These are phyloP conservation scores for Baudoinia panamericana DNA, from an alignment of 495 filamentous ascomycete genomes.

Conservation along the genomic window DNA sequence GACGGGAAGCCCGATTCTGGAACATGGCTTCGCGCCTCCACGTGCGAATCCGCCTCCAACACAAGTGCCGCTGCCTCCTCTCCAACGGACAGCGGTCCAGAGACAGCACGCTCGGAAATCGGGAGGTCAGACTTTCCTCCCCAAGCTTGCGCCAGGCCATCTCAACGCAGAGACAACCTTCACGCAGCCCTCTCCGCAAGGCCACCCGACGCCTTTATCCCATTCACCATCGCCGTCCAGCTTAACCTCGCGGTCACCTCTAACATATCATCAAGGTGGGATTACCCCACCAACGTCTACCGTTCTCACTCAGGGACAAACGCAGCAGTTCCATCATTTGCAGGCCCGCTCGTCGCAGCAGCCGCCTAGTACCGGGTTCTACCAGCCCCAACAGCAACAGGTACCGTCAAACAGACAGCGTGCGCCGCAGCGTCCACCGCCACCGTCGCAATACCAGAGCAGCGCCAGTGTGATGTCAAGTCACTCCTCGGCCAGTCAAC, in stretches of 20 bases:
- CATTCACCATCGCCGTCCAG: constrained; percentile 64
- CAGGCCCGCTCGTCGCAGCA: constrained; percentile 15
- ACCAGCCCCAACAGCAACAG: constrained; percentile 27
- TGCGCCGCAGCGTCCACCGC: constrained; percentile 24
- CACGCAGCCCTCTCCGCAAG: constrained; percentile 28
- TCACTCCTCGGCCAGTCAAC: constrained; percentile 20
- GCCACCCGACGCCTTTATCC: constrained; percentile 67
- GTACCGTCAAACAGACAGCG: constrained; percentile 23
- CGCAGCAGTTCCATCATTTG: constrained; percentile 30
- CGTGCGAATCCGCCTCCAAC: constrained; percentile 40
- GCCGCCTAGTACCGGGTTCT: constrained; percentile 25
- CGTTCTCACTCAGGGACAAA: constrained; percentile 37
- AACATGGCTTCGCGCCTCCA: constrained; percentile 47
- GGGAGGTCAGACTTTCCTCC: constrained; percentile 48
- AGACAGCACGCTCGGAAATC: constrained; percentile 57
- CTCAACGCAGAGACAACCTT: constrained; percentile 24
- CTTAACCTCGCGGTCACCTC: constrained; percentile 48
- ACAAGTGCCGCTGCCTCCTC: constrained; percentile 37
- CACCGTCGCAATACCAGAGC: constrained; percentile 21
- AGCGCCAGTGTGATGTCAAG: constrained; percentile 23
- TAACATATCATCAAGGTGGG: constrained; percentile 53
- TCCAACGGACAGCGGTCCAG: constrained; percentile 61
- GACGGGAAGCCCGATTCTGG: constrained; percentile 59
- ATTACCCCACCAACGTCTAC: constrained; percentile 58
- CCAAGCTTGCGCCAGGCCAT: constrained; percentile 29